Evolutionary conservation across 1,284 basidiomycete species (phyloP).

Genomic region (Pascua sp.): DNA sequence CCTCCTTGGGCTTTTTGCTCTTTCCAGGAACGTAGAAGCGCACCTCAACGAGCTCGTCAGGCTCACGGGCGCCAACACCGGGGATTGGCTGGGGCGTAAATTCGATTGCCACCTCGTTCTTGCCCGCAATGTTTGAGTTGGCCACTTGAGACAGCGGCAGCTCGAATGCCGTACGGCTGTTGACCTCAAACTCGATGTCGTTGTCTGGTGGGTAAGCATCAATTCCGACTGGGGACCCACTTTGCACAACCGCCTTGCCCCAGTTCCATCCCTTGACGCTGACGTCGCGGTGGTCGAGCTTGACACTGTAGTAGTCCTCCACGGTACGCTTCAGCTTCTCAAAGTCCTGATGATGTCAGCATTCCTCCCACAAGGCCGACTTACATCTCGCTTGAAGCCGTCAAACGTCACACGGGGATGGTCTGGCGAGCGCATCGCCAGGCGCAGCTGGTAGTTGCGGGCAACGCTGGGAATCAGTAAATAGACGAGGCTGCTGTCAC

Average conservation of each 20-base stretch:
- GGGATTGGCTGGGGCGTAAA: conserved; percentile 62
- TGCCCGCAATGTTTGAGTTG: conserved; percentile 96
- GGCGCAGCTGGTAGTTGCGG: conserved; percentile 81
- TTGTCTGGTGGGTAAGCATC: conserved; percentile 58
- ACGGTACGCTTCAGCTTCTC: conserved; percentile 71
- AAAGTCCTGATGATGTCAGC: conserved; percentile 61
- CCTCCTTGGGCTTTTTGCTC: conserved; percentile 53
- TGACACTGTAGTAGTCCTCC: conserved; percentile 79
- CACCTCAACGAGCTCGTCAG: conserved; percentile 92
- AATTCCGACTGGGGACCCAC: conserved; percentile 51
- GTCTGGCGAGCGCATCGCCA: conserved; percentile 62
- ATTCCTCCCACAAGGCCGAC: conserved; percentile 22
- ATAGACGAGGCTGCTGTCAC: not conserved
- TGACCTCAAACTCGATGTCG: conserved; percentile 85
- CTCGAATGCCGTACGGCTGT: conserved; percentile 87
- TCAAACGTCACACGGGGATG: conserved; percentile 75
- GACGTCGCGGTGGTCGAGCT: conserved; percentile 80
- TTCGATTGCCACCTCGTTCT: conserved; percentile 95
- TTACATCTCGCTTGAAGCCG: conserved; percentile 84
- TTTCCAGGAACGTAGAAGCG: conserved; percentile 90
- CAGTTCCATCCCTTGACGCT: conserved; percentile 98
- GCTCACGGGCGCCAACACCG: conserved; percentile 48
- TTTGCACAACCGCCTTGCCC: conserved; percentile 92
- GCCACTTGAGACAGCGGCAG: conserved; percentile 81
- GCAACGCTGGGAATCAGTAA: conserved; percentile 61